Base-by-base conservation (phyloP, 2,329 filamentous ascomycete species). In the Colletotrichum lentis region DNA sequence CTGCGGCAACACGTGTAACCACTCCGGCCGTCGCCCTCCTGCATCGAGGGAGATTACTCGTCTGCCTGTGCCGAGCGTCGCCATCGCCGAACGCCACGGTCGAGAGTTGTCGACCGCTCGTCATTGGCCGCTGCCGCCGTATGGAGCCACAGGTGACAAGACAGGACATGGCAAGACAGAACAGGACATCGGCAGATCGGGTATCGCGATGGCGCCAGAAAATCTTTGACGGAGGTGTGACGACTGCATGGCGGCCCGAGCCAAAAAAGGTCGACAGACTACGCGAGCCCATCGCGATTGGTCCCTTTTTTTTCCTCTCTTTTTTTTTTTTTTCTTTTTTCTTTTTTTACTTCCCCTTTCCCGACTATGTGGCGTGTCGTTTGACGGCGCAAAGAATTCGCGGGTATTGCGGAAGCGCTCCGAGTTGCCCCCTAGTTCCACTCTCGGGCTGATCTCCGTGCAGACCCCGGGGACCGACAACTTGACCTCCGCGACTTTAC, bases 1-100 rank as follows among this genome's bases (percentile, higher is more conserved):
- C 65, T 68, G 65, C 55, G 62, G 62, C 62, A 68, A 68, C 65
- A 68, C 65, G 65, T 68, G 62, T 68, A 50, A 68, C 65, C 65
- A 68, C 61, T 68, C 62, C 59, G n/a, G 49, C 46, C 37, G 43
- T 50, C 35, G 31, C 59, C 43, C 53, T 52, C 44, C 54, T 63
- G 54, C 55, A 27, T 8, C 41, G 35, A 60, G 62, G 49, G 55
- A 68, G 49, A 65, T 65, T 65, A 39, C 37, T 18, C 14, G 44
- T 35, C 31, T 53, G 50, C 50, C n/a, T 41, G 37, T n/a, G 10
- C 44, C 46, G 37, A 18, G 41, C 46, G 8, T 50, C 46, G 47
- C 14, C 49, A 27, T 59, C 3, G 41, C 43, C 62, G 41, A 49
- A 59, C 41, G 65, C 54, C 43, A 50, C 49, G 24, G 54, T 20